Conservation (phyloP, 2,329 filamentous ascomycete genomes). For the Mycocentrospora acerina region DNA sequence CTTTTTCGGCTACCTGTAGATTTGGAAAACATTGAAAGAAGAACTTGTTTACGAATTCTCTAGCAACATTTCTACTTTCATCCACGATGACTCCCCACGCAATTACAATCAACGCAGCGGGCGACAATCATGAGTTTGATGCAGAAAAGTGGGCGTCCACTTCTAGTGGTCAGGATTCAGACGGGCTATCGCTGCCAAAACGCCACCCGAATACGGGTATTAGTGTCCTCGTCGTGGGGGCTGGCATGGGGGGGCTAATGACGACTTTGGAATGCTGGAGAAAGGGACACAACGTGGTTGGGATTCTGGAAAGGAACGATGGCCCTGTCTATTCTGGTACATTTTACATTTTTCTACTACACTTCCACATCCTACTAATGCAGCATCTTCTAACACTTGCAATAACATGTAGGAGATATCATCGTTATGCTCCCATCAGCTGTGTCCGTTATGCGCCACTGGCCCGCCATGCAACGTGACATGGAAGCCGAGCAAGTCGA, state of each 20-base stretch:
- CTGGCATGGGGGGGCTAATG: conserved; percentile 25
- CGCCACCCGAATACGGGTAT: conserved; percentile 35
- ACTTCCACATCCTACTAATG: no score
- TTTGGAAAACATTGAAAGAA: no score
- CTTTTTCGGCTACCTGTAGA: no score
- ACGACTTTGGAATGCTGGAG: conserved; percentile 25
- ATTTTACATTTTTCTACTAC: background rate
- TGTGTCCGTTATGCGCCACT: conserved; percentile 53
- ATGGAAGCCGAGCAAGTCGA: conserved; percentile 52
- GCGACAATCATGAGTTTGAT: conserved; percentile 5
- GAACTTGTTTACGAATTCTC: no score
- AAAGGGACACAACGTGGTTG: conserved; percentile 27
- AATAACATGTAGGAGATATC: conserved; percentile 49
- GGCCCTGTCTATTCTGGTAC: conserved; percentile 1
- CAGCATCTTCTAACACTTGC: background rate
- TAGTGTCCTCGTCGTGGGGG: conserved; percentile 27
- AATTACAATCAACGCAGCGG: background rate
- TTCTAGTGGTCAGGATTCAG: background rate
- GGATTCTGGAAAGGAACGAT: conserved; percentile 38
- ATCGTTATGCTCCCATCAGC: conserved; percentile 57
- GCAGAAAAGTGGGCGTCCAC: background rate
- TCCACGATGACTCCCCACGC: background rate
- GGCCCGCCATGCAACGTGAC: conserved; percentile 52
- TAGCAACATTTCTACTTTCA: no score
- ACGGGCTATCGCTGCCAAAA: background rate